Evolutionary conservation across 331 rosid genomes (phyloP).

Genomic region (Malus hybrid): DNA sequence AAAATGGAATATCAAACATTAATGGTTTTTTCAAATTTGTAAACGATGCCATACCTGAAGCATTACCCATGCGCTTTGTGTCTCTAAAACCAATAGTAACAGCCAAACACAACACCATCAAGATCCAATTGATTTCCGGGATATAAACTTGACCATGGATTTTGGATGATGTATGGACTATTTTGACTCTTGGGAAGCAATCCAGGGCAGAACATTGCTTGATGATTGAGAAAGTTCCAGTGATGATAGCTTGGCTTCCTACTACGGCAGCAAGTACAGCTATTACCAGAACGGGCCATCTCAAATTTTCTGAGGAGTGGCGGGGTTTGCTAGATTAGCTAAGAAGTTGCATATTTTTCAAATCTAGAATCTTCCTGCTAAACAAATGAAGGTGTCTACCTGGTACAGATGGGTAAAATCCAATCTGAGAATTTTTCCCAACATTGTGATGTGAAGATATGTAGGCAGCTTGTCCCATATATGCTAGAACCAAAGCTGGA

Average conservation of each 20-base stretch:
- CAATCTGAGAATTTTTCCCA: conserved; percentile 24
- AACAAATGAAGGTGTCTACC: conserved; percentile 39
- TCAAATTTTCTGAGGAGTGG: conserved; percentile 51
- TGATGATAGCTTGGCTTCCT: conserved; percentile 95
- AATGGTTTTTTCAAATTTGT: neutral
- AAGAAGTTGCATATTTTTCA: conserved; percentile 7
- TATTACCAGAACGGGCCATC: conserved; percentile 85
- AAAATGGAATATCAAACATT: no score
- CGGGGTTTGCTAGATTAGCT: conserved; percentile 15
- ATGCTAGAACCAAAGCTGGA: conserved; percentile 81
- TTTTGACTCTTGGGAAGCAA: conserved; percentile 92
- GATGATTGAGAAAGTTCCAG: conserved; percentile 91
- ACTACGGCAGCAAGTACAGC: conserved; percentile 94
- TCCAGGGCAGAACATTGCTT: conserved; percentile 84
- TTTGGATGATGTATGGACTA: conserved; percentile 86
- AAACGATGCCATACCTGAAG: conserved; percentile 61
- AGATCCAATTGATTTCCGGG: conserved; percentile 92
- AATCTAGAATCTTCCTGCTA: conserved; percentile 4
- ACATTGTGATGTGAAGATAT: conserved; percentile 49
- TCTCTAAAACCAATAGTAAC: conserved; percentile 81
- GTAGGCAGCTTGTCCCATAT: conserved; percentile 98
- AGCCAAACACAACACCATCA: conserved; percentile 80
- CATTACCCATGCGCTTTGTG: conserved; percentile 78
- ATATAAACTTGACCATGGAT: conserved; percentile 92
- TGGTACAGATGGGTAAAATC: conserved; percentile 87